phyloP scores from a whole-genome alignment of 2,329 filamentous ascomycete species.

The Sporothrix globosa region DNA sequence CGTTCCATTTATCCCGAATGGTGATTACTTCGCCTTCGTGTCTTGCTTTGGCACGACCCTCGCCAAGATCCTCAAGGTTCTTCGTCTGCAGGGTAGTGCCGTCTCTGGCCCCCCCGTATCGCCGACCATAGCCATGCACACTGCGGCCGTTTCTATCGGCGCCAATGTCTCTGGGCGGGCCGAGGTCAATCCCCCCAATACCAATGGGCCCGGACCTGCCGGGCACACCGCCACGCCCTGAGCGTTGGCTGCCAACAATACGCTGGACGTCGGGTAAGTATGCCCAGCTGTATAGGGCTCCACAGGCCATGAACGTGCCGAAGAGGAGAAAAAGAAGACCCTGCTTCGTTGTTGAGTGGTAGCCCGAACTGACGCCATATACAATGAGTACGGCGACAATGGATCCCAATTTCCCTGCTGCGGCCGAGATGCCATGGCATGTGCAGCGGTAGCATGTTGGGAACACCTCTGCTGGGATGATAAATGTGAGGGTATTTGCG shows the following conservation, averaged over 20 bases:
- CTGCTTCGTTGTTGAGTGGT: constrained; percentile 49
- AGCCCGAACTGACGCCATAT: constrained; percentile 54
- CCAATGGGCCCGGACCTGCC: constrained; percentile 19
- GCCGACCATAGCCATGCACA: constrained; percentile 13
- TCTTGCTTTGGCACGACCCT: constrained; percentile 51
- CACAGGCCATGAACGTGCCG: constrained; percentile 53
- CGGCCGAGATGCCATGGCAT: constrained; percentile 65
- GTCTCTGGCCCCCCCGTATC: constrained; percentile 38
- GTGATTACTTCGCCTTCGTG: constrained; percentile 52
- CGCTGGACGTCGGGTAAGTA: constrained; percentile 56
- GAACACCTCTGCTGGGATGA: constrained; percentile 67
- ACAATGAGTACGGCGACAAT: constrained; percentile 57
- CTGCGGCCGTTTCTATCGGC: not conserved
- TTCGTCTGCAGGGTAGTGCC: constrained; percentile 46
- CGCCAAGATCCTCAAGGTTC: constrained; percentile 56
- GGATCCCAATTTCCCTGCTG: constrained; percentile 61
- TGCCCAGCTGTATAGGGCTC: constrained; percentile 56
- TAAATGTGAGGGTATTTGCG: constrained; percentile 65
- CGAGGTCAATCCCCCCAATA: constrained; percentile 6
- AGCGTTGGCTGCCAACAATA: constrained; percentile 42
- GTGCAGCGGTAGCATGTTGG: constrained; percentile 65
- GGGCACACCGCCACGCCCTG: not conserved
- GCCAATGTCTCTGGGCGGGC: not conserved
- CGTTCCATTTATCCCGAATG: constrained; percentile 49
- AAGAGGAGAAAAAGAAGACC: constrained; percentile 56